Conservation (phyloP, 2,329 filamentous ascomycete species). For the Gyromitra esculenta region DNA sequence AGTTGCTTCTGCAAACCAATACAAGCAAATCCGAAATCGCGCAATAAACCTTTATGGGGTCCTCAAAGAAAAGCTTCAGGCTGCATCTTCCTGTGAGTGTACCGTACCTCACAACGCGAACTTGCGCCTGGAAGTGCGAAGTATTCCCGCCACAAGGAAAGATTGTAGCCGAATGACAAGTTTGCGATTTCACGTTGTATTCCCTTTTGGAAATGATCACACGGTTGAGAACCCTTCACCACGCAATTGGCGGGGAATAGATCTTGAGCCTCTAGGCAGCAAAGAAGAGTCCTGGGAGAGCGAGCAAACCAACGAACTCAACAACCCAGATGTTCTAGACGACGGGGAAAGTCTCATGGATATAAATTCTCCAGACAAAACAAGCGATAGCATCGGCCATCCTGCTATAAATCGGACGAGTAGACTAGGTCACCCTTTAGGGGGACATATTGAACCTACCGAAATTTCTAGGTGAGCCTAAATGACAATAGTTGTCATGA, state of each 20-base stretch:
- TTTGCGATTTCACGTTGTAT: slow-evolving; percentile 31
- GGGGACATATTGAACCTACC: background rate
- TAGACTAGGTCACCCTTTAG: background rate
- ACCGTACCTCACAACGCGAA: slow-evolving; percentile 39
- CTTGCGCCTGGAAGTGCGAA: slow-evolving; percentile 39
- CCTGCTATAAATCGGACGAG: background rate
- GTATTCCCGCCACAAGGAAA: background rate
- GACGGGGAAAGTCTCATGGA: background rate
- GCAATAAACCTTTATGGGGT: slow-evolving; percentile 44
- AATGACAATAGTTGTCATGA: background rate
- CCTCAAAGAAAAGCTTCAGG: slow-evolving; percentile 44
- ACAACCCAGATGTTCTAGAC: background rate
- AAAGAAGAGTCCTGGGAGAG: background rate
- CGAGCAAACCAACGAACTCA: background rate
- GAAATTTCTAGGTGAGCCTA: slow-evolving; percentile 10
- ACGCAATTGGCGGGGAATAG: slow-evolving; percentile 37
- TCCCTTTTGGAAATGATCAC: slow-evolving; percentile 21
- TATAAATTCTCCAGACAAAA: background rate
- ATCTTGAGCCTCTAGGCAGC: slow-evolving; percentile 36
- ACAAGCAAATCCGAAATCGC: slow-evolving; percentile 36
- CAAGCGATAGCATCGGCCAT: background rate
- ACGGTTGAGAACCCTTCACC: slow-evolving; percentile 3
- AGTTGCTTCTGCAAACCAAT: slow-evolving; percentile 26
- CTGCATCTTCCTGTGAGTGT: slow-evolving; percentile 34
- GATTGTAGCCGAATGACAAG: background rate